Evolutionary conservation across 2,329 filamentous ascomycete genomes (phyloP), one percentile per base, ranked within the genome.

Genomic region (Xylaria multiplex): DNA sequence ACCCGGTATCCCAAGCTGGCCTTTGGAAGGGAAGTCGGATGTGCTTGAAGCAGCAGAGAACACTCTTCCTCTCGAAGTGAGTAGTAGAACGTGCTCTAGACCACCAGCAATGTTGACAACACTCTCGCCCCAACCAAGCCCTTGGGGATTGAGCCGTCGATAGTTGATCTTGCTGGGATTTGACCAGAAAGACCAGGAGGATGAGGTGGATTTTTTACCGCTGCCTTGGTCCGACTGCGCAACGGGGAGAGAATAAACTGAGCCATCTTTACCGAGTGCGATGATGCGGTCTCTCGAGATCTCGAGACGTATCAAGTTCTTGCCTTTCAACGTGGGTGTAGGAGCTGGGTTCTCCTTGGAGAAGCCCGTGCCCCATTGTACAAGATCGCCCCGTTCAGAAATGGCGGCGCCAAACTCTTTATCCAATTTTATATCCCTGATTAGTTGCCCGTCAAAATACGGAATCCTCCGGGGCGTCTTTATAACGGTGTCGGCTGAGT

Each of bases 341-440:
- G 95, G 96, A 35, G 83, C 81, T 9, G 83, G 86, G 35, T 87
- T 82, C 4, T 87, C 84, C 62, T 86, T 84, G 6, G 90, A 91
- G 76, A 91, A 97, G 3, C 85, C 92, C 3, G 85, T 84, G 1
- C 96, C 96, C 96, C 96, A 99, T 80, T 98, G 94, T 13, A 97
- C 83, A 50, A 99, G 79, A 76, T 98, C 91, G 3, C 96, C 96
- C 68, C 90, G 89, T 77, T 97, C 94, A 4, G 90, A 91, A 46
- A 98, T 90, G 9, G 96, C 96, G 3, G 90, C 95, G 8, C 93
- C 96, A 76, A 96, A 94, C 46, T 88, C 87, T 60, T 88, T 85
- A 65, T 93, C 92, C 56, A 98, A 81, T 81, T 97, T 97, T 69
- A 98, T 83, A 76, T 97, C 96, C 55, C 95, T 86, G 48, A 99